phyloP scores from a whole-genome alignment of 768 basidiomycete species.

The Candolleomyces efflorescens region DNA sequence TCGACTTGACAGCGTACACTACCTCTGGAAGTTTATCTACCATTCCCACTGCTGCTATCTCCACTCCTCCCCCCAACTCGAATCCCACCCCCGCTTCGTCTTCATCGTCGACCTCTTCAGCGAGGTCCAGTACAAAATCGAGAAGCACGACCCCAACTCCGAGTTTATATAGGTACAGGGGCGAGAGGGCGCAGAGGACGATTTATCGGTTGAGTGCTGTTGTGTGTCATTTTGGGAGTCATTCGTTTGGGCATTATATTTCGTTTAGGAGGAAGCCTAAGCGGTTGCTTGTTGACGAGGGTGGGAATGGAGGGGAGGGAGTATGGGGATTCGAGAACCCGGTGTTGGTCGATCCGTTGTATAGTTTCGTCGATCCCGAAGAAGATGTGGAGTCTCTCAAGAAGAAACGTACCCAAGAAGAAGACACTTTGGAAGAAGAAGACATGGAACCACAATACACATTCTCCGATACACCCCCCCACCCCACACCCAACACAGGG shows the following conservation, averaged over 20 bases:
- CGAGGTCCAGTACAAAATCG: no score
- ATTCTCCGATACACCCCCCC: slow-evolving; percentile 15
- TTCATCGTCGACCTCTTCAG: no score
- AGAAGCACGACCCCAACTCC: slow-evolving; percentile 37
- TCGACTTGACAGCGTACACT: slow-evolving; percentile 87
- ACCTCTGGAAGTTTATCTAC: slow-evolving; percentile 77
- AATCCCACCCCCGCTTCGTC: slow-evolving; percentile 28
- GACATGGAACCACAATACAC: not conserved
- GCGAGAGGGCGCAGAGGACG: slow-evolving; percentile 40
- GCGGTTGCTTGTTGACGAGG: slow-evolving; percentile 26
- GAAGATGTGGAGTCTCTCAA: no score
- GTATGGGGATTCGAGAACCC: slow-evolving; percentile 14
- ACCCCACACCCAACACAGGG: slow-evolving; percentile 47
- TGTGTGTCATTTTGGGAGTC: slow-evolving; percentile 91
- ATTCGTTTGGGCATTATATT: slow-evolving; percentile 93
- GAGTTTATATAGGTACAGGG: slow-evolving; percentile 32
- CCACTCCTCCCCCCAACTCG: slow-evolving; percentile 48
- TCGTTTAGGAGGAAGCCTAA: slow-evolving; percentile 84
- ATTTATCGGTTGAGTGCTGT: slow-evolving; percentile 82
- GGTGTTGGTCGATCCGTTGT: slow-evolving; percentile 24
- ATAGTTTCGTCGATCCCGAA: slow-evolving; percentile 16
- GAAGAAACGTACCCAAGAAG: no score
- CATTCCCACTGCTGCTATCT: slow-evolving; percentile 66
- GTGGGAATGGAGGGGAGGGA: no score
- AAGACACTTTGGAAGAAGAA: not conserved